Base-by-base conservation (phyloP, 23 red algal genomes). In the Gracilaria domingensis region DNA sequence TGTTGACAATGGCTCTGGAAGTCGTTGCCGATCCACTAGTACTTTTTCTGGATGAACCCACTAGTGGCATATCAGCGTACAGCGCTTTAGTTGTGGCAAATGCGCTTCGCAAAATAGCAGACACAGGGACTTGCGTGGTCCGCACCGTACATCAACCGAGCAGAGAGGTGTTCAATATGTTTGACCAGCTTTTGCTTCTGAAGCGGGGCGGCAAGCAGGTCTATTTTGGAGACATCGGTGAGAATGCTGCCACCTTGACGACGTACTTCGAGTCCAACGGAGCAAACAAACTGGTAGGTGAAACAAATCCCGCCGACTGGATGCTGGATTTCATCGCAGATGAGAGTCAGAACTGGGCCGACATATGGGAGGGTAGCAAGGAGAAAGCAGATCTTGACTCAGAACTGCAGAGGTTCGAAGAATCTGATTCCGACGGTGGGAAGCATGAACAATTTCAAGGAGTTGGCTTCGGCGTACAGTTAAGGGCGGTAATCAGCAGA, bases 11-110 rank as follows among this genome's bases (percentile, higher is more conserved):
- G 73, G 96, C 47, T 60, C 14, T 89, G 34, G 91, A 99, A 70
- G 87, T 99, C 20, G 84, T 99, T 25, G 70, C 86, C 23, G 59
- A 88, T 29, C 97, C 97, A 13, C 66, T 48, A 0, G 75, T 99
- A 16, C 65, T 99, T 69, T 94, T 99, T 74, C 74, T 94, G 0
- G 97, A 99, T 75, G 97, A 99, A 54, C 94, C 94, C 33, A 99
- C 94, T 8, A 85, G 78, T 45, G 97, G 97, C 8, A 93, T 99
- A 23, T 91, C 93, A 33, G 57, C 86, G 5, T 76, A 90, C 9
- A 93, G 93, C 8, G 91, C 94, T 0, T 75, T 93, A 28, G 39
- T 82, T 59, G 70, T 99, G 7, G 78, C 95, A 47, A 78, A 61
- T 21, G 77, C 84, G 26, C 38, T 99, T 13, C 93, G 97, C 13